phyloP scores from a whole-genome alignment of 108 stramenopile genomes.

The Pseudonitzschia delicatissima region DNA sequence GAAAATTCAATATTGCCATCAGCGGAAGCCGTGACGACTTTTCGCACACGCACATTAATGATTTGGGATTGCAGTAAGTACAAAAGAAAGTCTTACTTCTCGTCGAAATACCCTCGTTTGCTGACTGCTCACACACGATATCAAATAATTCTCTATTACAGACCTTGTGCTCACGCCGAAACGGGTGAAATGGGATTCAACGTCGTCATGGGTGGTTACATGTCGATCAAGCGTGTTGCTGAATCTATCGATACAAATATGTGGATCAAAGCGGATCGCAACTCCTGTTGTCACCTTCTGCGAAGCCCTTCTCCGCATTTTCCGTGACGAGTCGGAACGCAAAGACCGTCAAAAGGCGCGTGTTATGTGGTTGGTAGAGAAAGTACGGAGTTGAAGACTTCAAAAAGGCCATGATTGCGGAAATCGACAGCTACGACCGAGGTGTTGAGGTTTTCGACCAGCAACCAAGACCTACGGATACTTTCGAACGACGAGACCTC shows the following conservation, averaged over 20 bases:
- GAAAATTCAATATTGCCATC: constrained; percentile 94
- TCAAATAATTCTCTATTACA: constrained; percentile 86
- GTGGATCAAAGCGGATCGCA: constrained; percentile 84
- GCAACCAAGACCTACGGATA: constrained; percentile 50
- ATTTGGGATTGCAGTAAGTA: constrained; percentile 80
- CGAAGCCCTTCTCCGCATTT: constrained; percentile 81
- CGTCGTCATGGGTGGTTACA: constrained; percentile 92
- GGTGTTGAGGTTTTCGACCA: constrained; percentile 55
- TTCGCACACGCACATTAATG: constrained; percentile 94
- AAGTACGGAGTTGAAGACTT: constrained; percentile 86
- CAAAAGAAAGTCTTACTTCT: background rate
- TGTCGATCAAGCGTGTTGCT: constrained; percentile 89
- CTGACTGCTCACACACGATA: constrained; percentile 73
- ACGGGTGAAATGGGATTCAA: constrained; percentile 93
- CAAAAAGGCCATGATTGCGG: constrained; percentile 61
- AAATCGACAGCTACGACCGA: constrained; percentile 68
- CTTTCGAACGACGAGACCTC: constrained; percentile 77
- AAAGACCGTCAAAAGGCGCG: constrained; percentile 88
- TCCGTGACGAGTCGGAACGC: constrained; percentile 88
- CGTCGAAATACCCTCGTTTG: no score
- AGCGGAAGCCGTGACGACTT: constrained; percentile 90
- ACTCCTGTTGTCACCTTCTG: constrained; percentile 77
- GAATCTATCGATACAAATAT: constrained; percentile 73
- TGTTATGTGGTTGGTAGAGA: constrained; percentile 91
- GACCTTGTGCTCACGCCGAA: constrained; percentile 77